These are phyloP conservation scores for Blakeslea trispora DNA, from an alignment of 371 early-diverging fungal genomes.

Conservation along the genomic window DNA sequence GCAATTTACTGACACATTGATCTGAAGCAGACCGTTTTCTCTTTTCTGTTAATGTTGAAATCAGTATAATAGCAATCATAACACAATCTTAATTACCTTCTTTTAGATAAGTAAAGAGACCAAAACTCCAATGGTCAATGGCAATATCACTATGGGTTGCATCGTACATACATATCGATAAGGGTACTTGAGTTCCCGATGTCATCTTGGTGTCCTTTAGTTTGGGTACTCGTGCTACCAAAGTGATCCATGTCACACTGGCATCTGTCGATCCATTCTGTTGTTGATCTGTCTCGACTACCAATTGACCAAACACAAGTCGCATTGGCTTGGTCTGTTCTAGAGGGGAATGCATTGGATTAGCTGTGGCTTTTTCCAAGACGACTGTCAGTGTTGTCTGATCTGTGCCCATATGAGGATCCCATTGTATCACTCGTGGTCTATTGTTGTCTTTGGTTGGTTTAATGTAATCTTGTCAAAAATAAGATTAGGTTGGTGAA, in stretches of 20 bases:
- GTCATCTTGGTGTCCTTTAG: slow-evolving; percentile 14
- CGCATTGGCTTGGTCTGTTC: slow-evolving; percentile 18
- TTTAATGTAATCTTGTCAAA: slow-evolving; percentile 1
- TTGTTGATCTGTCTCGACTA: slow-evolving; percentile 23
- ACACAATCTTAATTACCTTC: slow-evolving; percentile 3
- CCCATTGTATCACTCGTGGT: slow-evolving; percentile 26
- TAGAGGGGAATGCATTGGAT: background rate
- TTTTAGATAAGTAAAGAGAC: slow-evolving; percentile 16
- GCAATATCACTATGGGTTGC: slow-evolving; percentile 12
- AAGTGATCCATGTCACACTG: slow-evolving; percentile 18
- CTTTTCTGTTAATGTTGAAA: too few relatives aligned
- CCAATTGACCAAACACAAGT: slow-evolving; percentile 18
- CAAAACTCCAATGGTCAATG: slow-evolving; percentile 22
- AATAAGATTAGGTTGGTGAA: background rate
- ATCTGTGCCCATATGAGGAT: slow-evolving; percentile 26
- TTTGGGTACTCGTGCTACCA: slow-evolving; percentile 19
- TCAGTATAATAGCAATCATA: too few relatives aligned
- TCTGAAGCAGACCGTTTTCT: slow-evolving; percentile 8
- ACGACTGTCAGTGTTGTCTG: slow-evolving; percentile 20
- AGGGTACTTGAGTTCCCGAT: slow-evolving; percentile 13
- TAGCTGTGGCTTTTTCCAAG: slow-evolving; percentile 13
- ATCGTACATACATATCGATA: slow-evolving; percentile 21
- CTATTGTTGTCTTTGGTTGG: background rate
- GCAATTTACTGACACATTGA: background rate
- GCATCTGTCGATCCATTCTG: slow-evolving; percentile 11